phyloP scores from a whole-genome alignment of 2,329 filamentous ascomycete species.

The Monosporascus sp. region DNA sequence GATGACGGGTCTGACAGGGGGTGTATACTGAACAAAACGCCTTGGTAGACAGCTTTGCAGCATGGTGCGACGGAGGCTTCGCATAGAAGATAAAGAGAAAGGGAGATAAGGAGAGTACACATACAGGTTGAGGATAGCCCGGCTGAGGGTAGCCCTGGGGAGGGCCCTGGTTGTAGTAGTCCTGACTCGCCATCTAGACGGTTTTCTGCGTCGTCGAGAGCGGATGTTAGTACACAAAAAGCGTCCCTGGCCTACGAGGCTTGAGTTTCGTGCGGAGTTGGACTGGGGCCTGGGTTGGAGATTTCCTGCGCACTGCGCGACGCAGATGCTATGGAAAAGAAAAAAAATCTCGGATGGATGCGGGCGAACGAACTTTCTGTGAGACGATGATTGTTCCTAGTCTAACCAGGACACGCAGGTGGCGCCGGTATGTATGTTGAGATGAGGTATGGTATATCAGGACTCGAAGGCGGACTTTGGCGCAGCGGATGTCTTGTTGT shows the following conservation, averaged over 20 bases:
- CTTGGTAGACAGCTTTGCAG: conserved; percentile 5
- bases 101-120: conserved; percentile 14
- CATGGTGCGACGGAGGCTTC: background rate
- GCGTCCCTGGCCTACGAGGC: background rate
- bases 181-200: conserved; percentile 24
- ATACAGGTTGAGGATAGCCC: conserved; percentile 39
- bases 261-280: background rate
- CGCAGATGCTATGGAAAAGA: too few species aligned
- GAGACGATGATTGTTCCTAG: too few species aligned
- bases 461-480: too few species aligned
- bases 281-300: background rate
- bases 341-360: too few species aligned
- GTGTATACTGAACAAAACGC: background rate
- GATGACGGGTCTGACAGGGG: too few species aligned
- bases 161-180: conserved; percentile 28
- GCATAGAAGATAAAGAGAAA: background rate
- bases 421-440: too few species aligned
- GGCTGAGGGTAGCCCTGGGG: conserved; percentile 29
- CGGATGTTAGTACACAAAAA: background rate
- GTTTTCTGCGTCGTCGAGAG: conserved; percentile 6
- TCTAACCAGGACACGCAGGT: too few species aligned
- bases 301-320: background rate
- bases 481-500: too few species aligned
- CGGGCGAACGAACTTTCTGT: too few species aligned
- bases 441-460: too few species aligned